phyloP scores from a whole-genome alignment of 169 alveolate species.

The Plasmodium sp. region DNA sequence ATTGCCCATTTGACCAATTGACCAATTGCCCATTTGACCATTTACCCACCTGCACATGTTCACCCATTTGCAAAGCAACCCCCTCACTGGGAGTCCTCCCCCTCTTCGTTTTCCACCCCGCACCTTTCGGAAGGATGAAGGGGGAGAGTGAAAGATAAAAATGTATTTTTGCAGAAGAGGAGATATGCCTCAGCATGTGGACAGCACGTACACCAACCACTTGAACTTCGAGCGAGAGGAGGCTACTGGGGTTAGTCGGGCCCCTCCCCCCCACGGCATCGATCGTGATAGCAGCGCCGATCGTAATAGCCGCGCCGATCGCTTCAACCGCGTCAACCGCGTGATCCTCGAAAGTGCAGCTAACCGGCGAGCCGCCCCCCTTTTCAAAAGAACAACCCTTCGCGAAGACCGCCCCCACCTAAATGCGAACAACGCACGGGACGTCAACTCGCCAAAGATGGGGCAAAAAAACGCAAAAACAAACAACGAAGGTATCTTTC shows the following conservation, averaged over 20 bases:
- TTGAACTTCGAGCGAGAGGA: neutral
- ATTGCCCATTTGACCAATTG: neutral
- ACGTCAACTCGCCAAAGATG: slow-evolving; percentile 1
- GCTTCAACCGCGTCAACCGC: neutral
- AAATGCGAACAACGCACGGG: neutral
- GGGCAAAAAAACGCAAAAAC: slow-evolving; percentile 35
- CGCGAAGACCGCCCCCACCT: neutral
- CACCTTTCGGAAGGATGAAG: slow-evolving; percentile 4
- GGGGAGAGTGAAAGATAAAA: slow-evolving; percentile 9
- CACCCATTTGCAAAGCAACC: neutral
- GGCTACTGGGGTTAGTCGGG: neutral
- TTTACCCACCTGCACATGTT: neutral
- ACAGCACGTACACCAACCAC: slow-evolving; percentile 28
- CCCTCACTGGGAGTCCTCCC: neutral
- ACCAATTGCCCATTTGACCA: neutral
- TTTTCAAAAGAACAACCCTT: neutral
- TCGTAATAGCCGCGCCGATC: neutral
- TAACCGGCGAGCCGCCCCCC: neutral
- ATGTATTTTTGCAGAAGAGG: slow-evolving; percentile 45
- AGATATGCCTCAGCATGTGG: slow-evolving; percentile 44
- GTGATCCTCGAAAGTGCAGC: too few species aligned
- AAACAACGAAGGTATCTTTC: slow-evolving; percentile 12
- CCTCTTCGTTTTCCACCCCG: neutral
- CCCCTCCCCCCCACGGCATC: neutral
- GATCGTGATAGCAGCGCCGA: neutral